phyloP scores from a whole-genome alignment of 2,329 filamentous ascomycete species.

The Phaeophleospora eucalypticola region DNA sequence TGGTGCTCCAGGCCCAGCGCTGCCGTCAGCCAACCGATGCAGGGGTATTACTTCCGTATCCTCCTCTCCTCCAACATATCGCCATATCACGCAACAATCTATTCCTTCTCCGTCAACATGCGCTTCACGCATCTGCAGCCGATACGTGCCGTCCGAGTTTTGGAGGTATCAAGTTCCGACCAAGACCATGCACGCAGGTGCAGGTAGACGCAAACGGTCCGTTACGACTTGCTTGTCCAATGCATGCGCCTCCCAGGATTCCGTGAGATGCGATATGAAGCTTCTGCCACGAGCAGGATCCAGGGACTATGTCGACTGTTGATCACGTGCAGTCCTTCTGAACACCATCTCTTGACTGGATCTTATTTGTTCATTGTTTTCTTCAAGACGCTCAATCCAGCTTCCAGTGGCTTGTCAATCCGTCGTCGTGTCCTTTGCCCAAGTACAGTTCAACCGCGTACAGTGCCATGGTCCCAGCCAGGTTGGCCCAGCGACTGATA shows the following conservation, averaged over 20 bases:
- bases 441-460: conserved; percentile 90
- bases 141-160: too few relatives aligned
- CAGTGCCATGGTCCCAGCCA: conserved; percentile 80
- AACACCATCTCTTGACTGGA: background rate
- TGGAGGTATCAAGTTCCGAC: too few relatives aligned
- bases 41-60: background rate
- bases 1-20: too few relatives aligned
- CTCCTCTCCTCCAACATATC: background rate
- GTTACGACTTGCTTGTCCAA: background rate
- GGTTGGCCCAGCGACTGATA: conserved; percentile 89
- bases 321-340: background rate
- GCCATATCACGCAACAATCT: background rate
- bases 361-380: background rate
- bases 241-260: too few relatives aligned
- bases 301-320: too few relatives aligned
- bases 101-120: background rate
- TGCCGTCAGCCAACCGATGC: background rate
- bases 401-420: conserved; percentile 82
- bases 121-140: background rate
- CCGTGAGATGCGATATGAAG: too few relatives aligned
- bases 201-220: background rate
- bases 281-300: too few relatives aligned
- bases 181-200: too few relatives aligned
- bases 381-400: conserved; percentile 20
- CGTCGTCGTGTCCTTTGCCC: conserved; percentile 75